A percentile compares a stretch with the other conserved stretches of the same genome.
Conservation (phyloP, 169 alveolate genomes). For the Plasmodium sp. region DNA sequence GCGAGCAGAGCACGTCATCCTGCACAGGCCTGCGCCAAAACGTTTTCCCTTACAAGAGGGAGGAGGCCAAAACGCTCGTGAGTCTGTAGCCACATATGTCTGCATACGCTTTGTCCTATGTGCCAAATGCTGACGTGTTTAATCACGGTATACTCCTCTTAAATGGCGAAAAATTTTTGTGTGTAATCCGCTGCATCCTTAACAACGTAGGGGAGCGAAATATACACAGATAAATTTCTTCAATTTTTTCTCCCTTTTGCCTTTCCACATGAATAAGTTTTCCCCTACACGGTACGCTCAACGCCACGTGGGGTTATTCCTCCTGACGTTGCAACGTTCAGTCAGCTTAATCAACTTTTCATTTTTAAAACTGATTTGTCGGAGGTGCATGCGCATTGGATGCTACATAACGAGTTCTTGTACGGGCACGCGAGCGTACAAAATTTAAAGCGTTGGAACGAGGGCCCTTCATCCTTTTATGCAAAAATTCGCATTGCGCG, state of each 20-base stretch:
- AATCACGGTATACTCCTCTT: not conserved
- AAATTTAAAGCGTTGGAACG: not conserved
- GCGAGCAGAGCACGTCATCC: not conserved
- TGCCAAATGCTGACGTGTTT: not conserved
- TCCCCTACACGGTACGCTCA: not conserved
- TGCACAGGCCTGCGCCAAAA: not conserved
- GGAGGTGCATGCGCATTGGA: not conserved
- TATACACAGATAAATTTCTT: not conserved
- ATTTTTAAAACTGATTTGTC: not conserved
- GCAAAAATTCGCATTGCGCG: not conserved
- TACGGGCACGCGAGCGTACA: not conserved
- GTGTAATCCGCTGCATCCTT: not conserved
- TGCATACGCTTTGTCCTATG: not conserved
- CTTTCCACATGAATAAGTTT: not conserved
- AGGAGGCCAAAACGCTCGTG: not conserved
- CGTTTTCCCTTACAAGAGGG: not conserved
- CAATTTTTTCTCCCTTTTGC: not conserved
- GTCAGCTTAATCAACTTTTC: not conserved
- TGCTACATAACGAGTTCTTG: not conserved
- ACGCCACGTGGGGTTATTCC: not conserved
- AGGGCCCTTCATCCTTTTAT: not conserved
- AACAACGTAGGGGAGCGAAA: not conserved
- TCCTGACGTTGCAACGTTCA: not conserved
- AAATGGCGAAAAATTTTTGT: not conserved
- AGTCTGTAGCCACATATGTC: not conserved